Conservation (phyloP, 495 filamentous ascomycete species). For the Chlorociboria aeruginascens region DNA sequence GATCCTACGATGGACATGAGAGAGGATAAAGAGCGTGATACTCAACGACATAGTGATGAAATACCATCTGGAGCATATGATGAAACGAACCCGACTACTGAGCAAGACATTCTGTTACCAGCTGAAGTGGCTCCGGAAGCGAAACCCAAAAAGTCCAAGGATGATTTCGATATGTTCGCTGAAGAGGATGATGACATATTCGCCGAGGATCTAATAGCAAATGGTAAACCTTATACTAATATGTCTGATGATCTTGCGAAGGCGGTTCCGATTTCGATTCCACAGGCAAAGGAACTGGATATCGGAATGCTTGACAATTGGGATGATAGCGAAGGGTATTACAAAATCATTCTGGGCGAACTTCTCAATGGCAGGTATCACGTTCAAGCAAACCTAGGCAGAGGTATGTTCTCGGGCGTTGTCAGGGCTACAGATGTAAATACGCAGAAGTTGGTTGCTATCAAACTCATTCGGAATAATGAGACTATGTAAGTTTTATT, state of each 20-base stretch:
- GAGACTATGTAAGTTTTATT: slow-evolving; percentile 56
- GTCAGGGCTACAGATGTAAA: slow-evolving; percentile 75
- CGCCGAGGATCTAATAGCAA: slow-evolving; percentile 38
- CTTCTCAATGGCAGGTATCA: slow-evolving; percentile 80
- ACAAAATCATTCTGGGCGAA: slow-evolving; percentile 83
- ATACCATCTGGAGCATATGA: slow-evolving; percentile 48
- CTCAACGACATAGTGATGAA: slow-evolving; percentile 44
- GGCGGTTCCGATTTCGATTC: slow-evolving; percentile 32
- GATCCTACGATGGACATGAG: slow-evolving; percentile 88
- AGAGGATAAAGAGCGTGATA: slow-evolving; percentile 68
- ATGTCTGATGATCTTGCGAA: slow-evolving; percentile 22
- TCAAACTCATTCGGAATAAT: slow-evolving; percentile 92
- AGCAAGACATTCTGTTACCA: slow-evolving; percentile 45
- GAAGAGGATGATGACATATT: slow-evolving; percentile 87
- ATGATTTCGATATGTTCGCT: slow-evolving; percentile 92
- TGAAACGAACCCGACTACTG: slow-evolving; percentile 39
- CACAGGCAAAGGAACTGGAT: slow-evolving; percentile 54
- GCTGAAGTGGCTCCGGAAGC: slow-evolving; percentile 2
- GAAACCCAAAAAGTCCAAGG: slow-evolving; percentile 22
- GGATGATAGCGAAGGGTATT: slow-evolving; percentile 91
- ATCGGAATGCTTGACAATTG: slow-evolving; percentile 84
- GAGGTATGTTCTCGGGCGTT: slow-evolving; percentile 94
- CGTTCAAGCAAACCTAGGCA: slow-evolving; percentile 75
- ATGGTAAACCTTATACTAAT: slow-evolving; percentile 24
- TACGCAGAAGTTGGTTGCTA: slow-evolving; percentile 60